phyloP scores from a whole-genome alignment of 768 basidiomycete species.

The Leucocoprinus sp. region DNA sequence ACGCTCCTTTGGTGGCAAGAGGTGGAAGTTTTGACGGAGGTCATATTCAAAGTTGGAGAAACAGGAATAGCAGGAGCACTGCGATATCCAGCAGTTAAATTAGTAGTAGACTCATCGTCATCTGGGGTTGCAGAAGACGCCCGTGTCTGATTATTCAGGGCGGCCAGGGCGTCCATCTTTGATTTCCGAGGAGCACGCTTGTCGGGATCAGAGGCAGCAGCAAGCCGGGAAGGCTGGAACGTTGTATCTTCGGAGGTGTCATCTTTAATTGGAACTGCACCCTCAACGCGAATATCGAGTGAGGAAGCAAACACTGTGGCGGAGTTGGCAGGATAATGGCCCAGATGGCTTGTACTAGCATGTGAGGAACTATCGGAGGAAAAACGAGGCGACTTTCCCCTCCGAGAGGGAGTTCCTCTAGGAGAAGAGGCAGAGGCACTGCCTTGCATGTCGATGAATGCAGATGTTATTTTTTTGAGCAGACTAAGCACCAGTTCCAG shows the following conservation, averaged over 20 bases:
- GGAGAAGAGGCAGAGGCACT: constrained; percentile 37
- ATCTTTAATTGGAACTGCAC: constrained; percentile 54
- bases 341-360: constrained; percentile 35
- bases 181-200: constrained; percentile 82
- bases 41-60: constrained; percentile 55
- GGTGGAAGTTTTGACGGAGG: constrained; percentile 60
- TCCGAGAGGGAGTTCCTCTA: constrained; percentile 54
- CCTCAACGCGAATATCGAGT: constrained; percentile 71
- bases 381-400: constrained; percentile 54
- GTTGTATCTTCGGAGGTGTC: constrained; percentile 30
- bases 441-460: constrained; percentile 33
- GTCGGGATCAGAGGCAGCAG: constrained; percentile 32
- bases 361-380: constrained; percentile 38
- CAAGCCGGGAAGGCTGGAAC: constrained; percentile 28
- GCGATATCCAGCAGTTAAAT: constrained; percentile 40
- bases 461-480: constrained; percentile 27
- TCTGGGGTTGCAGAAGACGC: constrained; percentile 47
- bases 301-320: constrained; percentile 54
- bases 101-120: constrained; percentile 40
- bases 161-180: constrained; percentile 80
- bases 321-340: constrained; percentile 42
- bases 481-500: constrained; percentile 27
- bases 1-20: constrained; percentile 34
- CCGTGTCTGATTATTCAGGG: constrained; percentile 60
- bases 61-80: constrained; percentile 54